Base-by-base conservation (phyloP, 768 basidiomycete species). In the Cystofilobasidium macerans region DNA sequence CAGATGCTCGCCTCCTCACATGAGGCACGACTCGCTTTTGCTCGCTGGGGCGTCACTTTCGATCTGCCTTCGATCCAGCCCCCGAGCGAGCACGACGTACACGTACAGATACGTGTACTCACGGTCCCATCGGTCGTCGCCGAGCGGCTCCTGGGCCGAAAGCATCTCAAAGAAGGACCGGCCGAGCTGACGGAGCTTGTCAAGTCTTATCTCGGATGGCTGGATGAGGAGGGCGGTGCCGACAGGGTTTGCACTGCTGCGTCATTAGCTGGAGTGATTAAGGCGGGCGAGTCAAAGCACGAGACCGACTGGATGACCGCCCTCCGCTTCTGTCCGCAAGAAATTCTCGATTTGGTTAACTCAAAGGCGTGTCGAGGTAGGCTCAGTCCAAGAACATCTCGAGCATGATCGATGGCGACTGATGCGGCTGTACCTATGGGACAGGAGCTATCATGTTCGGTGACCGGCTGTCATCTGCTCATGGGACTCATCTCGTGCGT, bases 361-460 rank as follows among this genome's bases (percentile, higher is more conserved):
- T 95, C 92, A 13, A 93, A 90, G 77, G 95, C 95, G 28, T 99
- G 95, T 73, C 81, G 95, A 78, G 93, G 94, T 86, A 81, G 74
- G 60, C 57, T 14, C 1, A 26, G 26, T 13, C n/a, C 59, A 57
- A 26, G 4, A 13, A 24, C 43, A 2, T 14, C 22, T n/a, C 6
- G n/a, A 11, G 7, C 45, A n/a, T 61, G 2, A 24, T 8, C 20
- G 4, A 8, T 40, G 38, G 38, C 38, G 9, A 40, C 9, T 40
- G 38, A 8, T 40, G 38, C 38, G 8, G 9, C 16, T 40, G 38
- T 40, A 8, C 38, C 38, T 8, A 16, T 40, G 22, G 16, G 42
- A 42, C 24, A 95, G 92, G 93, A 61, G 93, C 94, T 3, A 88
- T 95, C 75, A 95, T 97, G 91, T 95, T 95, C 80, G 93, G 93